Conservation (phyloP, 176 grass and related monocot species). For the Cenchrus fungigraminus region DNA sequence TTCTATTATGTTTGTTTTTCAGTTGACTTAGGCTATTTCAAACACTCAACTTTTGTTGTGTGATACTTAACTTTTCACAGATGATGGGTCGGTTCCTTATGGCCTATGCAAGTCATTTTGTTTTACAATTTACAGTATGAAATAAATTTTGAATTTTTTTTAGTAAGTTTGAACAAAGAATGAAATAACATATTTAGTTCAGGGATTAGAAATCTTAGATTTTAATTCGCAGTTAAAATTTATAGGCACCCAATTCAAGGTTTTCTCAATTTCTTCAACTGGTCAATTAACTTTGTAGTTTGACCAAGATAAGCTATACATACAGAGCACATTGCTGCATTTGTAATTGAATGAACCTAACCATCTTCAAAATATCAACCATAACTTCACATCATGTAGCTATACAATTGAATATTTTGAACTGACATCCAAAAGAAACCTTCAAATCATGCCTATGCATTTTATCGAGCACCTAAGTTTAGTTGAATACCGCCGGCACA, state of each 20-base stretch:
- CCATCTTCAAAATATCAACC: slow-evolving; percentile 23
- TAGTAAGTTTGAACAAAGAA: background rate
- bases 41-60: background rate
- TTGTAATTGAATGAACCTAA: slow-evolving; percentile 10
- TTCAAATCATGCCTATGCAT: slow-evolving; percentile 19
- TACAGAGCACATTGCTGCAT: background rate
- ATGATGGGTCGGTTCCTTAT: background rate
- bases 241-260: background rate
- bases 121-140: background rate
- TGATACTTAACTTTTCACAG: background rate
- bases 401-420: slow-evolving; percentile 25
- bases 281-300: background rate
- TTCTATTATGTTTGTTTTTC: background rate
- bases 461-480: background rate
- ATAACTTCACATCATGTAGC: slow-evolving; percentile 24
- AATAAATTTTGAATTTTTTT: slow-evolving; percentile 7
- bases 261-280: background rate
- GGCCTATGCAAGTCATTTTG: background rate
- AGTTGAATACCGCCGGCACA: background rate
- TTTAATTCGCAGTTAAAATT: background rate
- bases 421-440: slow-evolving; percentile 1
- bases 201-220: background rate
- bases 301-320: slow-evolving; percentile 10
- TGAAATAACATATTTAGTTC: background rate
- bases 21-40: background rate